These are phyloP conservation scores for Cyathus striatus DNA, from an alignment of 768 basidiomycete genomes.

Conservation along the genomic window DNA sequence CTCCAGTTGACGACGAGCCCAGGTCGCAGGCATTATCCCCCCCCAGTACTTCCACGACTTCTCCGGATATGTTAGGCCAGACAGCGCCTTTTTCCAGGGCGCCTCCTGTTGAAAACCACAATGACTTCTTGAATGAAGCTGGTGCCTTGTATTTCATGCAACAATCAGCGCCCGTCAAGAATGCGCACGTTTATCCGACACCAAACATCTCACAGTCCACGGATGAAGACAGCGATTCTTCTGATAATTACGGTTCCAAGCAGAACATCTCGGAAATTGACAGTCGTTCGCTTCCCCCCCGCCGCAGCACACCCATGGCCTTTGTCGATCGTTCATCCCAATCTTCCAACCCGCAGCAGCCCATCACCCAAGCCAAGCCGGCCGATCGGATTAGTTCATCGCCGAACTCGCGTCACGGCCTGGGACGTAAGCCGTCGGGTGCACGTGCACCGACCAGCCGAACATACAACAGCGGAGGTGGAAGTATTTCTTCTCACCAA, in stretches of 20 bases:
- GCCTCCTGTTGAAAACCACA: conserved; percentile 17
- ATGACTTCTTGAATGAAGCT: conserved; percentile 43
- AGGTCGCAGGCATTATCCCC: no score
- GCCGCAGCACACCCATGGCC: conserved; percentile 33
- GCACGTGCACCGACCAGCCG: conserved; percentile 67
- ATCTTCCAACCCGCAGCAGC: no score
- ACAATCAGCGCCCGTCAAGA: conserved; percentile 26
- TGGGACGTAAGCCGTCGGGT: conserved; percentile 74
- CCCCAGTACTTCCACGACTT: no score
- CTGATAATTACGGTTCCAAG: conserved; percentile 9
- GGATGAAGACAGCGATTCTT: conserved; percentile 31
- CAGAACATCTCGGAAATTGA: background rate
- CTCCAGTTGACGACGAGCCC: conserved; percentile 11
- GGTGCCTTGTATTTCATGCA: conserved; percentile 70
- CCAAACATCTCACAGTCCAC: conserved; percentile 5
- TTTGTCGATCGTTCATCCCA: conserved; percentile 22
- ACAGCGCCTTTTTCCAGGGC: no score
- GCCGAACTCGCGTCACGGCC: conserved; percentile 26
- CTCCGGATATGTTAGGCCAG: no score
- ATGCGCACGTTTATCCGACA: conserved; percentile 2
- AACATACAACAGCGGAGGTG: conserved; percentile 37
- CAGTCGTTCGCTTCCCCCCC: conserved; percentile 16
- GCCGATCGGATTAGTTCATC: conserved; percentile 24
- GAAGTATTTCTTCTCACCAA: conserved; percentile 33
- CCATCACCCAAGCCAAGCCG: no score